Percentiles rank a stretch among this genome's conserved stretches.
phyloP scores from a whole-genome alignment of 805 yeast species.

The Saccharomyces mikatae region DNA sequence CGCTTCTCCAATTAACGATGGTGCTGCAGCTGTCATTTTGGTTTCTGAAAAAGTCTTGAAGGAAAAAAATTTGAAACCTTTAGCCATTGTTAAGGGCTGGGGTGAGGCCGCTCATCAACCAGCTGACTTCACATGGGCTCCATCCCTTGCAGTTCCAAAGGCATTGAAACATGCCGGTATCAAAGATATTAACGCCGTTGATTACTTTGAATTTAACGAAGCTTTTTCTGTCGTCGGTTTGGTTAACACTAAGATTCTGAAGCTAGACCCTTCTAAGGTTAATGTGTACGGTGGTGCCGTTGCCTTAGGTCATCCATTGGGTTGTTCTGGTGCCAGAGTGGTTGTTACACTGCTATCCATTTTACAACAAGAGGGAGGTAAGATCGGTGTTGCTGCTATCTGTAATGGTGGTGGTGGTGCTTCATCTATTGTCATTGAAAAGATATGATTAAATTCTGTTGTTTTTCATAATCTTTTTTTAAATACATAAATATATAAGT shows the following conservation, averaged over 20 bases:
- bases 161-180: slow-evolving; percentile 83
- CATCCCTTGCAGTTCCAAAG: slow-evolving; percentile 90
- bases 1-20: slow-evolving; percentile 94
- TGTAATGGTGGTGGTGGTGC: slow-evolving; percentile 99
- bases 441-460: slow-evolving; percentile 29
- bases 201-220: slow-evolving; percentile 92
- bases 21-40: slow-evolving; percentile 90
- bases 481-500: not conserved
- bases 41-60: slow-evolving; percentile 78
- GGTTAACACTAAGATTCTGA: slow-evolving; percentile 71
- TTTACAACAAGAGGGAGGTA: slow-evolving; percentile 75
- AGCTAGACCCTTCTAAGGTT: slow-evolving; percentile 56
- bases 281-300: slow-evolving; percentile 95
- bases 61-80: slow-evolving; percentile 80
- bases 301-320: slow-evolving; percentile 91
- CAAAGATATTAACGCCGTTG: slow-evolving; percentile 52
- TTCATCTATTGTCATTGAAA: slow-evolving; percentile 81
- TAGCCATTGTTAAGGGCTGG: slow-evolving; percentile 88
- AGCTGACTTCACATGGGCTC: slow-evolving; percentile 91
- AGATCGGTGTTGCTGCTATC: slow-evolving; percentile 88
- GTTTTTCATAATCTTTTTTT: not conserved
- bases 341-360: slow-evolving; percentile 79
- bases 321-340: slow-evolving; percentile 93
- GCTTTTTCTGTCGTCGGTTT: slow-evolving; percentile 96
- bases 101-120: slow-evolving; percentile 98